These are phyloP conservation scores for Coemansia umbellata DNA, from an alignment of 192 early-diverging fungal genomes.

Conservation along the genomic window DNA sequence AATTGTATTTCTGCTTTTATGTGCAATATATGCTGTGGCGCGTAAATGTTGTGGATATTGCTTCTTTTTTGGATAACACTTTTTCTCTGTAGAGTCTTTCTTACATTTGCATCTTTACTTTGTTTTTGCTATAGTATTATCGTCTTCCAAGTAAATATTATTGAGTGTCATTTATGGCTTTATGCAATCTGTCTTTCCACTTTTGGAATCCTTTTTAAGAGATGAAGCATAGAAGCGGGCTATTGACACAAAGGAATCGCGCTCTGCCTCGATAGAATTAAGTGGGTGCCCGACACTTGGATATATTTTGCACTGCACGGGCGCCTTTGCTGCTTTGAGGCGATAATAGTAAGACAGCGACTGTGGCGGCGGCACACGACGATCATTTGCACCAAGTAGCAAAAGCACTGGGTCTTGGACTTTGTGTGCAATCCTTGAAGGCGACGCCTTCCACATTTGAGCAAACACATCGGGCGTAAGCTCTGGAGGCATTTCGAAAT, in stretches of 20 bases:
- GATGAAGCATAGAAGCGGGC: conserved; percentile 33
- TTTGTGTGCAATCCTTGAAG: conserved; percentile 52
- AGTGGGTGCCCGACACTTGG: conserved; percentile 58
- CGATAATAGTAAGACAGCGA: conserved; percentile 46
- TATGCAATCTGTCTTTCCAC: too few species aligned
- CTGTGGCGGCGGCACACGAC: conserved; percentile 69
- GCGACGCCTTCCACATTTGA: conserved; percentile 57
- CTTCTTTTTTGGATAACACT: too few species aligned
- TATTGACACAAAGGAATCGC: conserved; percentile 43
- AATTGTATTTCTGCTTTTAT: too few species aligned
- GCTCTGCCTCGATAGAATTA: conserved; percentile 59
- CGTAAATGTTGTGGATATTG: too few species aligned
- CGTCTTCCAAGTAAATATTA: too few species aligned
- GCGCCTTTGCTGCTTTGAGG: conserved; percentile 38
- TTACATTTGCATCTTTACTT: too few species aligned
- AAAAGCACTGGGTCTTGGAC: conserved; percentile 64
- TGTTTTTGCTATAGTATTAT: too few species aligned
- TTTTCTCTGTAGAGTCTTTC: too few species aligned
- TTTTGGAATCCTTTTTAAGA: conserved; percentile 19
- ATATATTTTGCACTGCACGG: conserved; percentile 54
- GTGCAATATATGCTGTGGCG: too few species aligned
- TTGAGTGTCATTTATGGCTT: too few species aligned
- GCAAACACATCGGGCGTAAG: conserved; percentile 54
- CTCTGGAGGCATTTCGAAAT: conserved; percentile 56
- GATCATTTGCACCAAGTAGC: conserved; percentile 62